Base-by-base conservation (phyloP, 2,329 filamentous ascomycete genomes). In the Colletotrichum lindemuthianum region DNA sequence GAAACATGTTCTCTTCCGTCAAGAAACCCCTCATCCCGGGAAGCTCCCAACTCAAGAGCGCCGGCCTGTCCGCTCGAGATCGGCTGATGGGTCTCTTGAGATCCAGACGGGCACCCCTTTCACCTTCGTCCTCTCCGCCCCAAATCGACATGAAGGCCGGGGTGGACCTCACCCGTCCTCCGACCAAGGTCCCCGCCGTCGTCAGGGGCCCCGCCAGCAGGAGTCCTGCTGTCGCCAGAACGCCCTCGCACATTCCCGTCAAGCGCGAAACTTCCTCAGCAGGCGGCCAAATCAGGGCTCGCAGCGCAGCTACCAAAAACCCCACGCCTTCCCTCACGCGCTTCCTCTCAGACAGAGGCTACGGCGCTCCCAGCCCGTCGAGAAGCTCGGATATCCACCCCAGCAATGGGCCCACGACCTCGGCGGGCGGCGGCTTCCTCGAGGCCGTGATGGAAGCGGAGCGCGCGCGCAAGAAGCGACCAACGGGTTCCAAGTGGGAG, bases 391-490 rank as follows among this genome's bases (percentile, higher is more conserved):
- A 4, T 5, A 24, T 24, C 24, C 24, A 24, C 24, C 9, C 59
- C 3, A 45, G 32, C 13, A 50, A 24, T 24, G 4, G 4, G 24
- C 24, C 24, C 3, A 24, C 24, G 24, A 39, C 2, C 13, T 34
- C 6, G 13, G 11, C 8, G 34, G 33, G 4, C 24, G 39, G 2
- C 24, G 58, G 61, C 40, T 51, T 51, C 50, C 36, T 56, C 57
- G 15, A 57, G 8, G 61, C 61, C 6, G 12, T 65, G 4, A 39
- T 61, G 34, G 45, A 55, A 8, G 58, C 58, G 13, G 58, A 61
- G 32, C 39, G 45, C 0, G 39, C 58, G 0, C 49, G 34, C 12
- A 58, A 51, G 45, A 60, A 60, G 24, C 50, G 57, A 10, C 48
- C 37, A 8, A 15, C 34, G 5, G 51, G 51, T 9, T 65, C 61